Base-by-base conservation (phyloP, 805 yeast species). In the Metschnikowia gruessii region DNA sequence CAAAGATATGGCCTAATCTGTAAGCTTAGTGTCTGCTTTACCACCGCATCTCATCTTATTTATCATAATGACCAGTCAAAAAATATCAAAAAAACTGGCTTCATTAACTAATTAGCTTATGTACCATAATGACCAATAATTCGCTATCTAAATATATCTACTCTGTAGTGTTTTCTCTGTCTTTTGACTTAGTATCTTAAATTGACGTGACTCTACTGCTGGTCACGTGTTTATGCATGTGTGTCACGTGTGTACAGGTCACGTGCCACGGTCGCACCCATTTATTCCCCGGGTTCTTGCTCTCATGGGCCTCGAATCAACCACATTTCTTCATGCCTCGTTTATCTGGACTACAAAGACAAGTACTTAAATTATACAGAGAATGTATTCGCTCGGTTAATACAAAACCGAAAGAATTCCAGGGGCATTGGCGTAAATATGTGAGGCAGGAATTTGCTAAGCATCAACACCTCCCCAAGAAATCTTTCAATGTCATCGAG, bases 401-500 rank as follows among this genome's bases (percentile, higher is more conserved):
- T 44, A 65, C 68, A 18, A 81, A 81, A 55, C 83, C 83, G 0
- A 52, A 29, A 3, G 73, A 70, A n/a, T 76, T 69, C 42, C 77
- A 72, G 35, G 56, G 45, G 2, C 72, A 70, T 48, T 72, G 77
- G 77, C 59, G 61, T 18, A 29, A 16, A 2, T 85, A 72, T 58
- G 64, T 80, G 3, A 75, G 83, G 42, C 54, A 55, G n/a, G 92
- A 88, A 60, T 92, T 91, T 62, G 68, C 59, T 13, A 80, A 81
- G 55, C 72, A 82, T 61, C 68, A 72, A 41, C 56, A 62, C 26
- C 65, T 91, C 10, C 80, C 85, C 31, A 83, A 85, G 62, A 84
- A 87, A 55, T 95, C 88, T 54, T 91, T 91, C 62, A 75, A 84
- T 37, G 85, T 96, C 1, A 81, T 91, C 37, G 98, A 91, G 62